A percentile compares a stretch with the other conserved stretches of the same genome.
Conservation (phyloP, 2,329 filamentous ascomycete genomes). For the Monosporascus sp. region DNA sequence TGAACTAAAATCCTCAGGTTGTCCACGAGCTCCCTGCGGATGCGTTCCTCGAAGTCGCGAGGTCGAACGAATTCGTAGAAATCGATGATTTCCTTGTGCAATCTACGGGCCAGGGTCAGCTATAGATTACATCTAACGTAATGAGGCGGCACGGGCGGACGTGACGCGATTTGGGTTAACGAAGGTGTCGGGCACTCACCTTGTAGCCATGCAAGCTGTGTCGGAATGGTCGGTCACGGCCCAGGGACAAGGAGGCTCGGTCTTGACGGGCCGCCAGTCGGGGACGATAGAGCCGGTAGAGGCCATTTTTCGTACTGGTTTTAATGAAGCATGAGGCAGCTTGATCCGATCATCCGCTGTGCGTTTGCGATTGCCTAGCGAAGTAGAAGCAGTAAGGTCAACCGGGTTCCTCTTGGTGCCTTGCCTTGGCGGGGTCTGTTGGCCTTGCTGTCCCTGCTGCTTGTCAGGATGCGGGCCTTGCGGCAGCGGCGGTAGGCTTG, state of each 20-base stretch:
- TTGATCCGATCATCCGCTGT: slow-evolving; percentile 66
- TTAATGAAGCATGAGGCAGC: slow-evolving; percentile 47
- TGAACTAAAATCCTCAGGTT: slow-evolving; percentile 60
- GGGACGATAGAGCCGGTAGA: slow-evolving; percentile 44
- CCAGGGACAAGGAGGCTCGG: slow-evolving; percentile 59
- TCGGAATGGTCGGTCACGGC: slow-evolving; percentile 47
- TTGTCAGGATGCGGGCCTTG: background rate
- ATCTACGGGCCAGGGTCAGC: slow-evolving; percentile 12
- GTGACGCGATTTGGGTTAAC: no score
- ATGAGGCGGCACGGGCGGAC: no score
- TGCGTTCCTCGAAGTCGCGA: slow-evolving; percentile 66
- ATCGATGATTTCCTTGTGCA: slow-evolving; percentile 86
- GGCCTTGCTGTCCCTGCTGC: background rate
- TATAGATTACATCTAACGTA: no score
- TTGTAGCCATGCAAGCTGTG: slow-evolving; percentile 47
- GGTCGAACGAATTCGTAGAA: slow-evolving; percentile 85
- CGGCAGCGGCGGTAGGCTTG: no score
- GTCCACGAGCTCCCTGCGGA: slow-evolving; percentile 67
- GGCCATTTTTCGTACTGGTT: slow-evolving; percentile 45
- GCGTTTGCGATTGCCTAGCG: slow-evolving; percentile 67
- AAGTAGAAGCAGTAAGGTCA: slow-evolving; percentile 34
- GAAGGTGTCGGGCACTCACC: slow-evolving; percentile 38
- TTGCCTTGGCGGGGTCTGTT: slow-evolving; percentile 6
- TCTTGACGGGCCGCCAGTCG: slow-evolving; percentile 44
- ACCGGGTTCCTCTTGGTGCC: slow-evolving; percentile 12